Evolutionary conservation across 208 protist species (phyloP).

Genomic region (Trypanosoma melophagium): DNA sequence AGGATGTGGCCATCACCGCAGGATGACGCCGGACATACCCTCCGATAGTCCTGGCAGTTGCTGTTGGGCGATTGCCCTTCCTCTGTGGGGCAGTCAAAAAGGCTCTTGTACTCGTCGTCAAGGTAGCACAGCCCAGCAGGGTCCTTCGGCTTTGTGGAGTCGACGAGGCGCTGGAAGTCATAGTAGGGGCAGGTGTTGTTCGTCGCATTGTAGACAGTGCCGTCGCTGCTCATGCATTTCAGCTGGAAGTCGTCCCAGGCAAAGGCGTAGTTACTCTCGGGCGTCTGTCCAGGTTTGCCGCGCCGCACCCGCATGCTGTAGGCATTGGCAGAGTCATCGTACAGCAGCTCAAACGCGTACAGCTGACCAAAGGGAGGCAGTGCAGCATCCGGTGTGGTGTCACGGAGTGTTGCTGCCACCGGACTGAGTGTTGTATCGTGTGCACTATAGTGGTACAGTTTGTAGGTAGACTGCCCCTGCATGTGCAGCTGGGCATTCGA

Average conservation of each 20-base stretch:
- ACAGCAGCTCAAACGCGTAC: slow-evolving; percentile 61
- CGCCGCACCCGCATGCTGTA: slow-evolving; percentile 58
- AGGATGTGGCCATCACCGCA: slow-evolving; percentile 42
- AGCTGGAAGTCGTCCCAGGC: slow-evolving; percentile 39
- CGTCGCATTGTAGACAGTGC: slow-evolving; percentile 32
- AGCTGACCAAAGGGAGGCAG: slow-evolving; percentile 61
- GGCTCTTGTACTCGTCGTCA: slow-evolving; percentile 31
- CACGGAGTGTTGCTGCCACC: slow-evolving; percentile 49
- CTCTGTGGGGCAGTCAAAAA: slow-evolving; percentile 53
- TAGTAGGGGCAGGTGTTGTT: slow-evolving; percentile 54
- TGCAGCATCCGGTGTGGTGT: slow-evolving; percentile 39
- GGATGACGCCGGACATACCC: slow-evolving; percentile 39
- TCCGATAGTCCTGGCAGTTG: slow-evolving; percentile 43
- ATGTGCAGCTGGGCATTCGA: slow-evolving; percentile 41
- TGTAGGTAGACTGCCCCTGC: slow-evolving; percentile 32
- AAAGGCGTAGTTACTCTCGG: slow-evolving; percentile 40
- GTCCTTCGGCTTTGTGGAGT: slow-evolving; percentile 44
- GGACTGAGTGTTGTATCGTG: slow-evolving; percentile 69
- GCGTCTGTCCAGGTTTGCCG: slow-evolving; percentile 41
- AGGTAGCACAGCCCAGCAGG: slow-evolving; percentile 61
- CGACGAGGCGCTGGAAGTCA: slow-evolving; percentile 57
- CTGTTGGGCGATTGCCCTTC: slow-evolving; percentile 2
- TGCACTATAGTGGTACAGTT: slow-evolving; percentile 71
- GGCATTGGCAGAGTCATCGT: slow-evolving; percentile 34
- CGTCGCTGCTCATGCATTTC: slow-evolving; percentile 45